Percentiles rank a stretch among this genome's conserved stretches.
phyloP scores from a whole-genome alignment of 2,329 filamentous ascomycete species.

The Ciborinia camelliae region DNA sequence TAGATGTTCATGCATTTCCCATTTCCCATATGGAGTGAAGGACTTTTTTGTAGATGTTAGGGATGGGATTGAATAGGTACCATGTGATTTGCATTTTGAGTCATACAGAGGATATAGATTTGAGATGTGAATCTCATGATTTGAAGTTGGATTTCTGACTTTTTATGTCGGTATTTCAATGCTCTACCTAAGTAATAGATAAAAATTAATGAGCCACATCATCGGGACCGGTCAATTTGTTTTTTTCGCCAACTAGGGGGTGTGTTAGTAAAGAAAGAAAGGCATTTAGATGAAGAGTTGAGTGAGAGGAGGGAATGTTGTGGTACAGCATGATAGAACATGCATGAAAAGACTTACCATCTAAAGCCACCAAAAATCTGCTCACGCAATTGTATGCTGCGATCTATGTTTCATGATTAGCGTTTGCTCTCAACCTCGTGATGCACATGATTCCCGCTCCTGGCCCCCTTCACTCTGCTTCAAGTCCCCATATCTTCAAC shows the following conservation, averaged over 20 bases:
- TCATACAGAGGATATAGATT: neutral
- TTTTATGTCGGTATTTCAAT: neutral
- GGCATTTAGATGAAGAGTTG: neutral
- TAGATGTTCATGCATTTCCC: neutral
- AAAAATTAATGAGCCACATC: constrained; percentile 12
- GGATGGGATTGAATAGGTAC: neutral
- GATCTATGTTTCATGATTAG: constrained; percentile 40
- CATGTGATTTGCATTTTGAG: neutral
- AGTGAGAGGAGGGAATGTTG: neutral
- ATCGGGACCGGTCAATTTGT: constrained; percentile 27
- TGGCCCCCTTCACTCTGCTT: neutral
- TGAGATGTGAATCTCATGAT: neutral
- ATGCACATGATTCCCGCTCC: constrained; percentile 5
- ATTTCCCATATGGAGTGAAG: neutral
- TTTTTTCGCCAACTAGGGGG: constrained; percentile 35
- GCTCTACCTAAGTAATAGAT: neutral
- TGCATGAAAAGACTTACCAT: constrained; percentile 52
- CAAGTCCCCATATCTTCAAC: neutral
- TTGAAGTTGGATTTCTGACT: neutral
- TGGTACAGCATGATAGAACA: constrained; percentile 9
- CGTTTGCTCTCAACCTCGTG: neutral
- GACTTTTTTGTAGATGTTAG: neutral
- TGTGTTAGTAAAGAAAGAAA: neutral
- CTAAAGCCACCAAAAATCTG: constrained; percentile 75
- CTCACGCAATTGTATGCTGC: constrained; percentile 84